phyloP scores from a whole-genome alignment of 176 grass and related monocot species.

The Dactylis glomerata region DNA sequence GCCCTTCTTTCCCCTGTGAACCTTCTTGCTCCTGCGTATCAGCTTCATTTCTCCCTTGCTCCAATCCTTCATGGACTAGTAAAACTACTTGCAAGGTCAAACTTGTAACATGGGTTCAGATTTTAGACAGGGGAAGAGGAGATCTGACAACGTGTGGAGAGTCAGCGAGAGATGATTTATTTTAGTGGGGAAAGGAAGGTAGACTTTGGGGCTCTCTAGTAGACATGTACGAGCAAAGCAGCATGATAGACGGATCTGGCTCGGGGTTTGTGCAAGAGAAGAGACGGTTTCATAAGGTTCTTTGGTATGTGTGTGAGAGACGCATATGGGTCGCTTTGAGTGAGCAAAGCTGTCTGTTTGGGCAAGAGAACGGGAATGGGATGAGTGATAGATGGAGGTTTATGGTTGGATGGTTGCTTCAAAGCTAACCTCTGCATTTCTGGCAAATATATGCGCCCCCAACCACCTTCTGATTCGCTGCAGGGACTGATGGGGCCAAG shows the following conservation, averaged over 20 bases:
- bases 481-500: background rate
- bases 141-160: background rate
- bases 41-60: background rate
- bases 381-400: background rate
- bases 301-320: background rate
- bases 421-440: background rate
- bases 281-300: background rate
- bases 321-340: background rate
- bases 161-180: background rate
- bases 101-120: background rate
- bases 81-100: constrained; percentile 2
- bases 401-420: constrained; percentile 9
- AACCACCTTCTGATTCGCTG: background rate
- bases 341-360: background rate
- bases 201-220: background rate
- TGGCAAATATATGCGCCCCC: background rate
- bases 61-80: background rate
- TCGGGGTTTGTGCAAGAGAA: background rate
- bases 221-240: background rate
- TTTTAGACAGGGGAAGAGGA: background rate
- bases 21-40: background rate
- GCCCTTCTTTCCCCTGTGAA: background rate
- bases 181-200: background rate
- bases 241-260: constrained; percentile 12
- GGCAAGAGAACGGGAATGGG: constrained; percentile 1